These are phyloP conservation scores for Firmiana major DNA, from an alignment of 345 rosid species.

Conservation along the genomic window DNA sequence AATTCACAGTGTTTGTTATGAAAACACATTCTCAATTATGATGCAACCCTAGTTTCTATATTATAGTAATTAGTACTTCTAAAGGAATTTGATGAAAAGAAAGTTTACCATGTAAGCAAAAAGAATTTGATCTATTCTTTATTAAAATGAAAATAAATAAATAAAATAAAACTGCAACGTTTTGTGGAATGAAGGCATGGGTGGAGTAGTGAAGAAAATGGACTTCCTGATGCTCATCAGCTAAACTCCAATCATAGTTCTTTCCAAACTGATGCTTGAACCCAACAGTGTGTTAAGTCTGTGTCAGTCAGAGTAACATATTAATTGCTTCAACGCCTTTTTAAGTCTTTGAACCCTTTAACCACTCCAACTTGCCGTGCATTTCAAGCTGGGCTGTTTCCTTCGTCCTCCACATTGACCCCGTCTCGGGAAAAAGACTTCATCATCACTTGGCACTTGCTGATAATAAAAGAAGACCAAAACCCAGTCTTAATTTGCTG, in stretches of 20 bases:
- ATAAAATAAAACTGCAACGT: too few species aligned
- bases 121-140: too few species aligned
- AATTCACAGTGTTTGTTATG: too few species aligned
- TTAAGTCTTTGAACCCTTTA: background rate
- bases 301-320: background rate
- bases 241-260: background rate
- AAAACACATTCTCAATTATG: too few species aligned
- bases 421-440: background rate
- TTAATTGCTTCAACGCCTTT: background rate
- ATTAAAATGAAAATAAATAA: too few species aligned
- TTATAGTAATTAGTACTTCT: too few species aligned
- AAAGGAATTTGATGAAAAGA: too few species aligned
- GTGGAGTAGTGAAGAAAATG: too few species aligned
- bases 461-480: background rate
- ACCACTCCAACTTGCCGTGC: constrained; percentile 4
- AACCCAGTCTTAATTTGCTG: background rate
- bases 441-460: background rate
- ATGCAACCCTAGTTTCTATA: too few species aligned
- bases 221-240: too few species aligned
- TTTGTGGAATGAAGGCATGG: too few species aligned
- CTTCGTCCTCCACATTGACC: background rate
- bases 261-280: background rate
- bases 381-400: background rate
- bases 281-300: background rate
- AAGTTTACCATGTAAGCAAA: too few species aligned